phyloP scores from a whole-genome alignment of 2,329 filamentous ascomycete genomes.

The Sporothrix sp. region DNA sequence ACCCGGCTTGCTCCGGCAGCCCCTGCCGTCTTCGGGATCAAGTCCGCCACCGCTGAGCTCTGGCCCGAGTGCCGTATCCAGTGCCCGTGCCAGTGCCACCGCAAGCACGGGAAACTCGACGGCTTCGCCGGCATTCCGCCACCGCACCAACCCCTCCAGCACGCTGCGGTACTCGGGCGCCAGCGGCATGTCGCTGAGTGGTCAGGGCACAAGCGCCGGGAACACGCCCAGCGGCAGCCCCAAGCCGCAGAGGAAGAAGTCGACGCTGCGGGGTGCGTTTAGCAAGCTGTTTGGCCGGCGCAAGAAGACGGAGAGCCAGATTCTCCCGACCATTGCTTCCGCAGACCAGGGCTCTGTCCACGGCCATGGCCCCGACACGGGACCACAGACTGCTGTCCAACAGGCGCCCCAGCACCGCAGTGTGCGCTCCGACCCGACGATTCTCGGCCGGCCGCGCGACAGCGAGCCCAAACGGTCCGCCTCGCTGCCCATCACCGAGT shows the following conservation, averaged over 20 bases:
- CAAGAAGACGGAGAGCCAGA: slow-evolving; percentile 35
- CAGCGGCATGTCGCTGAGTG: slow-evolving; percentile 32
- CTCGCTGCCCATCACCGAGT: slow-evolving; percentile 51
- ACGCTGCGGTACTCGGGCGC: slow-evolving; percentile 38
- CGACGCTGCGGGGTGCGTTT: slow-evolving; percentile 45
- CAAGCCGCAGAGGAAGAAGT: slow-evolving; percentile 45
- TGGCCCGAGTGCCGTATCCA: neutral
- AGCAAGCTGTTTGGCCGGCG: slow-evolving; percentile 50
- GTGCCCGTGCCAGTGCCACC: slow-evolving; percentile 1
- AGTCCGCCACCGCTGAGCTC: neutral
- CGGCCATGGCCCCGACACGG: too few species aligned
- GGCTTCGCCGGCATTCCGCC: slow-evolving; percentile 12
- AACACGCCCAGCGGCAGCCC: slow-evolving; percentile 2
- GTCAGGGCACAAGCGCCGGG: slow-evolving; percentile 5
- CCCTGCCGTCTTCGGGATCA: neutral
- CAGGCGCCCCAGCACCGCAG: slow-evolving; percentile 35
- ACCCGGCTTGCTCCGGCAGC: neutral
- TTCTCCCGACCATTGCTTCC: slow-evolving; percentile 15
- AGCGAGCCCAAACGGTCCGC: slow-evolving; percentile 43
- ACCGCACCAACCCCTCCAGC: slow-evolving; percentile 30
- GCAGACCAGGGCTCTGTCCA: neutral
- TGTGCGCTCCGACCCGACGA: slow-evolving; percentile 33
- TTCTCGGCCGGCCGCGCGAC: slow-evolving; percentile 27
- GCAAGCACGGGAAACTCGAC: neutral
- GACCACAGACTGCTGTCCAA: too few species aligned